Evolutionary conservation across 768 basidiomycete species (phyloP).

Genomic region (Suillus subluteus): DNA sequence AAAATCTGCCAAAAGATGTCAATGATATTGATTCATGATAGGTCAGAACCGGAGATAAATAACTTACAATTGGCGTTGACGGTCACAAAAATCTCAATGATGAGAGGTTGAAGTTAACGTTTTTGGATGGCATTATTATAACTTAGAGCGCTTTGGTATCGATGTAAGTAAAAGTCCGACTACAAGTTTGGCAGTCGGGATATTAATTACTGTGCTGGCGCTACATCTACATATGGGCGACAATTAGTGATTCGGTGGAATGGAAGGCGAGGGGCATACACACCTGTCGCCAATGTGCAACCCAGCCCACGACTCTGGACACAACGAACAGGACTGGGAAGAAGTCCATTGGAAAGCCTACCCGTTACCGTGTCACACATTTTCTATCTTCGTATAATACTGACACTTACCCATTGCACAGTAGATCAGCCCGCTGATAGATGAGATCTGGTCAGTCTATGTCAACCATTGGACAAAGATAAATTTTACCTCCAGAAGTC

Average conservation of each 20-base stretch:
- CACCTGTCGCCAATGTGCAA: constrained; percentile 91
- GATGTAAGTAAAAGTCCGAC: no score
- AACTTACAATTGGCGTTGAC: no score
- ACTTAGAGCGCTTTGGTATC: no score
- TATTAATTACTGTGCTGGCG: no score
- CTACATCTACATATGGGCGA: constrained; percentile 58
- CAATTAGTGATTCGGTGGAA: constrained; percentile 1
- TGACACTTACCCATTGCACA: constrained; percentile 78
- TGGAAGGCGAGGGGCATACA: constrained; percentile 15
- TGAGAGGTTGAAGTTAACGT: no score
- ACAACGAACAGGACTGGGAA: constrained; percentile 95
- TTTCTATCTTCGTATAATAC: background rate
- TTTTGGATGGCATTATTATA: no score
- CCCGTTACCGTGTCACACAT: constrained; percentile 11
- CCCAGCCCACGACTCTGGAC: constrained; percentile 91
- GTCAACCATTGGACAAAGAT: background rate
- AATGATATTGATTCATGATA: no score
- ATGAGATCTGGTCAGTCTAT: constrained; percentile 8
- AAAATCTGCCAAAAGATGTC: no score
- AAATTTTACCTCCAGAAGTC: constrained; percentile 71
- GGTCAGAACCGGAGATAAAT: no score
- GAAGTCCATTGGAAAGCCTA: constrained; percentile 91
- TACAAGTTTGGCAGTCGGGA: no score
- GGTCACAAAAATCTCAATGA: no score
- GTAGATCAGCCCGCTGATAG: constrained; percentile 79